Conservation (phyloP, 169 alveolate genomes). For the Theileria annulata region DNA sequence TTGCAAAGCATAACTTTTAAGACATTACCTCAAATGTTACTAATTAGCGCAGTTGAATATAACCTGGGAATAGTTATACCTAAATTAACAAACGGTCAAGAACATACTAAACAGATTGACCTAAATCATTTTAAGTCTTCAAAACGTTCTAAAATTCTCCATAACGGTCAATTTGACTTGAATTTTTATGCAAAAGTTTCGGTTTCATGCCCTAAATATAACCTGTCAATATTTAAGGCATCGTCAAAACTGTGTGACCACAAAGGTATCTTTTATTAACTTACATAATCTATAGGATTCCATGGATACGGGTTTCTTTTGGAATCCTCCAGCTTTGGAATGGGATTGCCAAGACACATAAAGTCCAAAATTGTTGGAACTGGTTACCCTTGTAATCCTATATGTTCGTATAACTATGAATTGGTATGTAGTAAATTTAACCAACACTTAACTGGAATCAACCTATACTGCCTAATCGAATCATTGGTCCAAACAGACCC, state of each 20-base stretch:
- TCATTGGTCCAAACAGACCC: constrained; percentile 28
- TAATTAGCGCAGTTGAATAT: constrained; percentile 43
- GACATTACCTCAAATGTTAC: constrained; percentile 48
- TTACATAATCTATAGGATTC: not conserved
- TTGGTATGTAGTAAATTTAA: constrained; percentile 43
- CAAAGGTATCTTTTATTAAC: constrained; percentile 12
- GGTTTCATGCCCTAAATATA: constrained; percentile 25
- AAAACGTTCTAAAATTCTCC: not conserved
- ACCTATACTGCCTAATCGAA: constrained; percentile 42
- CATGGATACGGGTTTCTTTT: constrained; percentile 13
- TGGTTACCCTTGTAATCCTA: constrained; percentile 70
- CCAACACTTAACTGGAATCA: constrained; percentile 29
- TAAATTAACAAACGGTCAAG: constrained; percentile 20
- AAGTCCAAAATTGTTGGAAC: constrained; percentile 42
- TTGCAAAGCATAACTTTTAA: constrained; percentile 41
- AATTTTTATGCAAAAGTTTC: constrained; percentile 29
- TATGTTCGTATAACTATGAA: constrained; percentile 38
- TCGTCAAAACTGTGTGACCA: constrained; percentile 31
- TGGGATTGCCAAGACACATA: constrained; percentile 43
- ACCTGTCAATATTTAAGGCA: constrained; percentile 23
- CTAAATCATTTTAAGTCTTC: constrained; percentile 12
- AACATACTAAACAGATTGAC: constrained; percentile 20
- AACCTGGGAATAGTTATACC: constrained; percentile 55
- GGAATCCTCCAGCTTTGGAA: constrained; percentile 21
- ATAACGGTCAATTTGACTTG: not conserved